Evolutionary conservation across 257 asterid species (phyloP).

Genomic region (Striga asiatica): DNA sequence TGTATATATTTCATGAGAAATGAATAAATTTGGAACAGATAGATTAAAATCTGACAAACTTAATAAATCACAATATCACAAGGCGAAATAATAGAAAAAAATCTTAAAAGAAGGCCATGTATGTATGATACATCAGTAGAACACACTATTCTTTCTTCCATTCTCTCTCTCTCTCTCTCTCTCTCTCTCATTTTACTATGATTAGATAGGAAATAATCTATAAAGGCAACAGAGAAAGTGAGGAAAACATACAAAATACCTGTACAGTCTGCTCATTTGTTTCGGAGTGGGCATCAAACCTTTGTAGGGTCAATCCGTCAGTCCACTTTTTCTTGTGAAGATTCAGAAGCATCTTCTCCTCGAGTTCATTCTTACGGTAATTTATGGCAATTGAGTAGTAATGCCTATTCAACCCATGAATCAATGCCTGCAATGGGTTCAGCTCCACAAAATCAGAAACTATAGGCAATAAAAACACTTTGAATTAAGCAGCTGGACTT

Average conservation of each 20-base stretch:
- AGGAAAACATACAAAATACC: constrained; percentile 26
- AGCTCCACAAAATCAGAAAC: constrained; percentile 13
- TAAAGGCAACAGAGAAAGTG: background rate
- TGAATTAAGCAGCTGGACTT: background rate
- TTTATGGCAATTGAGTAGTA: constrained; percentile 94
- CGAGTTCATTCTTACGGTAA: constrained; percentile 94
- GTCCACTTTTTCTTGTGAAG: constrained; percentile 98
- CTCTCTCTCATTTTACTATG: too few species aligned
- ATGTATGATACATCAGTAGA: too few species aligned
- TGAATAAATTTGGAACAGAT: too few species aligned
- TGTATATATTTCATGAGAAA: too few species aligned
- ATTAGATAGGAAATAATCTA: too few species aligned
- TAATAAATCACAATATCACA: too few species aligned
- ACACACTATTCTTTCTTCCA: too few species aligned
- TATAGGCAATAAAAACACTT: background rate
- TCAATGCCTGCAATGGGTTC: constrained; percentile 59
- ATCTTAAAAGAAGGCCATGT: too few species aligned
- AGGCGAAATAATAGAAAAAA: too few species aligned
- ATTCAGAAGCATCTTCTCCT: constrained; percentile 93
- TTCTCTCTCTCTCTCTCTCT: too few species aligned
- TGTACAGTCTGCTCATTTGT: constrained; percentile 92
- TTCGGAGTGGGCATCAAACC: constrained; percentile 86
- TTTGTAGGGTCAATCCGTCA: constrained; percentile 79
- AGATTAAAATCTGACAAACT: too few species aligned
- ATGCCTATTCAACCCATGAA: constrained; percentile 94